Conservation (phyloP, 2,329 filamentous ascomycete species). For the Diaporthe vaccinii region DNA sequence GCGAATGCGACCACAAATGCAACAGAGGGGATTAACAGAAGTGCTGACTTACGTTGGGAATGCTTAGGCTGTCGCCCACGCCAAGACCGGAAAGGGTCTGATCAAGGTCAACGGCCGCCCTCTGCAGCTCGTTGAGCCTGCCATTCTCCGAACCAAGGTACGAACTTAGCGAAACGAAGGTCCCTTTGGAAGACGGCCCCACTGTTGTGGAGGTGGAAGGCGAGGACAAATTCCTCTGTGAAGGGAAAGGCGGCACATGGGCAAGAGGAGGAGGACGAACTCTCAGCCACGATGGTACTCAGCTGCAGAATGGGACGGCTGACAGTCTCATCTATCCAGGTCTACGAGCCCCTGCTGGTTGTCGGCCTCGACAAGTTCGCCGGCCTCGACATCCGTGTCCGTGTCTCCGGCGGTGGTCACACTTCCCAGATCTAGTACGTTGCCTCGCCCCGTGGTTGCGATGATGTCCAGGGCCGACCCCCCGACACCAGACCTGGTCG, state of each 20-base stretch:
- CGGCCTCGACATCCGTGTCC: conserved; percentile 96
- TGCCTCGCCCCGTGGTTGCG: neutral
- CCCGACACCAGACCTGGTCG: neutral
- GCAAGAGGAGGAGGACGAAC: conserved; percentile 15
- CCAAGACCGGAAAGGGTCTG: conserved; percentile 71
- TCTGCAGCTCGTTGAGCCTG: conserved; percentile 92
- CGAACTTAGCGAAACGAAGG: conserved; percentile 47
- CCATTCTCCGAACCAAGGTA: conserved; percentile 98
- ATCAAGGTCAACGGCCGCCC: conserved; percentile 99
- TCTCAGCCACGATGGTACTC: neutral
- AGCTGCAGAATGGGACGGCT: conserved; percentile 35
- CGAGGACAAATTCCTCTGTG: neutral
- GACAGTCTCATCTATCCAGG: conserved; percentile 60
- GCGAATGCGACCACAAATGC: conserved; percentile 25
- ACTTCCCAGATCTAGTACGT: conserved; percentile 83
- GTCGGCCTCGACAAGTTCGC: conserved; percentile 98
- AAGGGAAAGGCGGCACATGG: neutral
- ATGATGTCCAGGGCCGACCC: neutral
- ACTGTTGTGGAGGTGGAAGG: neutral
- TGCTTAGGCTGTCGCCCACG: conserved; percentile 42
- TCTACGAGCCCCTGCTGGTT: conserved; percentile 99
- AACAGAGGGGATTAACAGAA: conserved; percentile 30
- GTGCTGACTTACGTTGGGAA: conserved; percentile 37
- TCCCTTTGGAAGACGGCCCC: conserved; percentile 1
- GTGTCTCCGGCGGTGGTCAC: conserved; percentile 97